phyloP scores from a whole-genome alignment of 2,329 filamentous ascomycete species.

The Alternaria brassicae region DNA sequence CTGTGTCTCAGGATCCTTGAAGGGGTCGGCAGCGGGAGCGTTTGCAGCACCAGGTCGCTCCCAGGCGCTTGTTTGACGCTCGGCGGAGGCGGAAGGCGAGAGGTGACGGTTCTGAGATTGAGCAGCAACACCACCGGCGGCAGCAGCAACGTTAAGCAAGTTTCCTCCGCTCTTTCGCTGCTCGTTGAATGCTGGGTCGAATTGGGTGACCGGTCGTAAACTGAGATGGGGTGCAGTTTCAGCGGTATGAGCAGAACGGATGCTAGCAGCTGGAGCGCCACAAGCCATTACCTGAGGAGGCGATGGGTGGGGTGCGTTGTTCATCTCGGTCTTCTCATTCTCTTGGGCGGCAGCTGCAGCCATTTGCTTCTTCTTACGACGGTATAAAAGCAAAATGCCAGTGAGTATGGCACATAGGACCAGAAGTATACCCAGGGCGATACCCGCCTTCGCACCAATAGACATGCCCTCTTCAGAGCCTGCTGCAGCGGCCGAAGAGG shows the following conservation, averaged over 20 bases:
- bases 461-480: slow-evolving; percentile 51
- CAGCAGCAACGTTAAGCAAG: slow-evolving; percentile 42
- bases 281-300: slow-evolving; percentile 31
- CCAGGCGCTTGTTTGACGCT: slow-evolving; percentile 46
- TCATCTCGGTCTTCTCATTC: slow-evolving; percentile 53
- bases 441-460: slow-evolving; percentile 72
- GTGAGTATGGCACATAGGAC: slow-evolving; percentile 70
- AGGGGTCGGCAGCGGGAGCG: slow-evolving; percentile 69
- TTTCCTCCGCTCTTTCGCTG: slow-evolving; percentile 51
- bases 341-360: slow-evolving; percentile 46
- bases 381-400: slow-evolving; percentile 75
- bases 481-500: slow-evolving; percentile 21
- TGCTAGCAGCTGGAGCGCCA: slow-evolving; percentile 41
- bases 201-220: slow-evolving; percentile 82
- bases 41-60: slow-evolving; percentile 49
- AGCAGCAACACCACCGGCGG: slow-evolving; percentile 33
- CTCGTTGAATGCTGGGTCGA: slow-evolving; percentile 71
- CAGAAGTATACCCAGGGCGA: slow-evolving; percentile 81
- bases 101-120: slow-evolving; percentile 29
- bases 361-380: slow-evolving; percentile 71
- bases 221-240: slow-evolving; percentile 79
- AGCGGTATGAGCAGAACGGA: slow-evolving; percentile 55
- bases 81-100: slow-evolving; percentile 20
- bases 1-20: slow-evolving; percentile 59
- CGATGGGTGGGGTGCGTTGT: slow-evolving; percentile 37